Evolutionary conservation across 352 stramenopile species (phyloP).

Genomic region (Aphanomyces cochlioides): DNA sequence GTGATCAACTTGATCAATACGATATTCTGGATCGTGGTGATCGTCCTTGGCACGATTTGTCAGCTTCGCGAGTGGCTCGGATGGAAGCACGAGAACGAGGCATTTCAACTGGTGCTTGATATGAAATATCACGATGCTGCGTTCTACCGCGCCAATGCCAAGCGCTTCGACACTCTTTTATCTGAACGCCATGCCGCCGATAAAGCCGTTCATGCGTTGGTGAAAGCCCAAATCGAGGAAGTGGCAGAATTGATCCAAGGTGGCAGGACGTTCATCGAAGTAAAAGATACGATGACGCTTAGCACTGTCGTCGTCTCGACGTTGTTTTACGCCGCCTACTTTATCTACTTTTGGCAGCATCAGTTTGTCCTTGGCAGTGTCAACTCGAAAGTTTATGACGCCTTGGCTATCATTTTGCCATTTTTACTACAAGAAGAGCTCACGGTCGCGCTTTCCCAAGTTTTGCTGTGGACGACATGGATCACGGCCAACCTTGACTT

Average conservation of each 20-base stretch:
- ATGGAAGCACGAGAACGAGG: background rate
- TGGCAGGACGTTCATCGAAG: background rate
- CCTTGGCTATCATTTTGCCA: constrained; percentile 1
- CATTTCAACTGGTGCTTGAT: background rate
- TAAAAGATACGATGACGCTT: background rate
- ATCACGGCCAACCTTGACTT: background rate
- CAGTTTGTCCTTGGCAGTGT: background rate
- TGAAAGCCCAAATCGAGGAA: background rate
- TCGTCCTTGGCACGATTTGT: background rate
- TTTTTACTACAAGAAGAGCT: background rate
- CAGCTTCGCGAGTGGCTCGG: background rate
- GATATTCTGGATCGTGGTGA: background rate
- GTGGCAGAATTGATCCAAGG: background rate
- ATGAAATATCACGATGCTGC: background rate
- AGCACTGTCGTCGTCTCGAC: background rate
- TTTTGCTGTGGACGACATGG: background rate
- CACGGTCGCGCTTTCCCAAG: background rate
- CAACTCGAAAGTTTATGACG: constrained; percentile 5
- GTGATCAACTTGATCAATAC: background rate
- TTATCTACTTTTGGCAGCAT: background rate
- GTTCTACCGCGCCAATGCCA: background rate
- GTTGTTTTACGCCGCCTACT: background rate
- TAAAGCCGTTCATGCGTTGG: background rate
- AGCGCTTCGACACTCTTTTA: background rate
- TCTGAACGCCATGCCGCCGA: background rate